Conservation (phyloP, 768 basidiomycete species). For the Boletus reticuloceps region DNA sequence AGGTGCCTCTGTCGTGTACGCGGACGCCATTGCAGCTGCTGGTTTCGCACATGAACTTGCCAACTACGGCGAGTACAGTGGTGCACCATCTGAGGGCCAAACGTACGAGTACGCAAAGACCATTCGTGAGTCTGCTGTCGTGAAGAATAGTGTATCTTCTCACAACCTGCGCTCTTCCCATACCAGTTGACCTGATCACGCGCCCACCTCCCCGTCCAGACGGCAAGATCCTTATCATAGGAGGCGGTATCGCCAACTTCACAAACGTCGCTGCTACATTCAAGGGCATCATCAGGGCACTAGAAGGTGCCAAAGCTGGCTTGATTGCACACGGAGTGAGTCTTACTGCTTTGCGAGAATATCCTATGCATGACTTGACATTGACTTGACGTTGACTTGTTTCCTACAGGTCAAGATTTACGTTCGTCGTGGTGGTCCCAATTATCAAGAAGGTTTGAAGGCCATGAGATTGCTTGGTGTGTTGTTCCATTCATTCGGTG, state of each 20-base stretch:
- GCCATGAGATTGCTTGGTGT: slow-evolving; percentile 91
- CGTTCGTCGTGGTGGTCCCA: slow-evolving; percentile 97
- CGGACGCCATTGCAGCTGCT: slow-evolving; percentile 83
- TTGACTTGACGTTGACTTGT: slow-evolving; percentile 17
- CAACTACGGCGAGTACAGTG: slow-evolving; percentile 99
- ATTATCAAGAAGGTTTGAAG: slow-evolving; percentile 98
- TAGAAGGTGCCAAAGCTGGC: slow-evolving; percentile 87
- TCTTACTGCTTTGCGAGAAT: not conserved
- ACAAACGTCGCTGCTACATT: slow-evolving; percentile 99
- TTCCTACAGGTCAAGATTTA: slow-evolving; percentile 84
- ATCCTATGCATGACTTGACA: not conserved
- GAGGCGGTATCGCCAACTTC: slow-evolving; percentile 99
- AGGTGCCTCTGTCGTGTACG: slow-evolving; percentile 71
- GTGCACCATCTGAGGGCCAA: slow-evolving; percentile 96
- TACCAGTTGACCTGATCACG: slow-evolving; percentile 87
- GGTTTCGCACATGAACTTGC: slow-evolving; percentile 97
- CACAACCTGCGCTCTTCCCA: not conserved
- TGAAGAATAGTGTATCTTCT: not conserved
- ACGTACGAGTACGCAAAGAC: slow-evolving; percentile 99
- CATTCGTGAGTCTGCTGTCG: slow-evolving; percentile 59
- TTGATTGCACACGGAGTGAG: slow-evolving; percentile 53
- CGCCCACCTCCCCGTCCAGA: slow-evolving; percentile 79
- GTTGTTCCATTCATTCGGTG: not conserved
- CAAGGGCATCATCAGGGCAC: slow-evolving; percentile 98
- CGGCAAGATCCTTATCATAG: slow-evolving; percentile 99